phyloP scores from a whole-genome alignment of 495 filamentous ascomycete species.

The Penicillium psychrofluorescens region DNA sequence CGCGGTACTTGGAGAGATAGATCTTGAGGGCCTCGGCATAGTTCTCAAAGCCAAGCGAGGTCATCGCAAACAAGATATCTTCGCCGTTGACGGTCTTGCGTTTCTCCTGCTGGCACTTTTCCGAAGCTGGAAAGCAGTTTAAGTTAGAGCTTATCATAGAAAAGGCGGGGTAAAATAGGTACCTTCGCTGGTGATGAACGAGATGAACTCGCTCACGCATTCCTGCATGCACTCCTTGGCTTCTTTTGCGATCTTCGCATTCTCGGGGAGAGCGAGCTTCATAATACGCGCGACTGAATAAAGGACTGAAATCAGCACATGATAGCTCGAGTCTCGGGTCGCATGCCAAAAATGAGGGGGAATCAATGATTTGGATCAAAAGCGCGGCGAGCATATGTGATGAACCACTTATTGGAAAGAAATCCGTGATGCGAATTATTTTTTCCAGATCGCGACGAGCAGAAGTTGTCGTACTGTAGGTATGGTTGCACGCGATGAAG shows the following conservation, averaged over 20 bases:
- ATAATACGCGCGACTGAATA: conserved; percentile 98
- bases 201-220: conserved; percentile 99
- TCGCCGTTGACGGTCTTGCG: conserved; percentile 98
- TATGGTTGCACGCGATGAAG: too few relatives aligned
- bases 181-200: conserved; percentile 99
- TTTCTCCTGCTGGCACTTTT: conserved; percentile 99
- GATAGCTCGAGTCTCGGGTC: too few relatives aligned
- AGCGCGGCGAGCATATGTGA: too few relatives aligned
- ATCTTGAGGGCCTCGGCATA: conserved; percentile 97
- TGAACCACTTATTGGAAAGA: too few relatives aligned
- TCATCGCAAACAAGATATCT: conserved; percentile 98
- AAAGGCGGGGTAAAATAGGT: conserved; percentile 10
- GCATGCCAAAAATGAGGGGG: conserved; percentile 9
- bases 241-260: conserved; percentile 98
- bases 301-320: conserved; percentile 66
- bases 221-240: conserved; percentile 99
- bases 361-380: conserved; percentile 20
- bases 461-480: too few relatives aligned
- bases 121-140: conserved; percentile 62
- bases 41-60: conserved; percentile 97
- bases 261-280: conserved; percentile 94
- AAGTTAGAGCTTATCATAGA: not conserved
- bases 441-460: too few relatives aligned
- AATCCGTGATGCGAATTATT: too few relatives aligned
- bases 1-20: conserved; percentile 93